These are phyloP conservation scores for Paramecium caudatum DNA, from an alignment of 73 alveolate genomes.

Conservation along the genomic window DNA sequence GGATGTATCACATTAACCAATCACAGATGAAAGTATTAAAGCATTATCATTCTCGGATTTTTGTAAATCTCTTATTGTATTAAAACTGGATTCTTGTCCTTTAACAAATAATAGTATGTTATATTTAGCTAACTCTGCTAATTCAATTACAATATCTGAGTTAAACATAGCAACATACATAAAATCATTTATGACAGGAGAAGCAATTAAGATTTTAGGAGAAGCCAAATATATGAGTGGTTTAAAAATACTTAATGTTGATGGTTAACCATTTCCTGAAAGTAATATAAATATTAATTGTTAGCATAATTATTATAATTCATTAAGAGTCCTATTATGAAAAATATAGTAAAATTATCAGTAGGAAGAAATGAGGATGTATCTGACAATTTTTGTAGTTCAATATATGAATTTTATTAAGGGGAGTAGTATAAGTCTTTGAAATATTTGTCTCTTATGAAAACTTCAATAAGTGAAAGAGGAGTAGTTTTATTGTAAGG, in stretches of 20 bases:
- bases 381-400: slow-evolving; percentile 8
- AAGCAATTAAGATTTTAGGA: neutral
- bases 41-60: neutral
- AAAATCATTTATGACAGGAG: slow-evolving; percentile 33
- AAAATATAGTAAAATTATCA: slow-evolving; percentile 17
- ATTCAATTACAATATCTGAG: neutral
- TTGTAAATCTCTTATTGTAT: slow-evolving; percentile 15
- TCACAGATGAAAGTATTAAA: slow-evolving; percentile 20
- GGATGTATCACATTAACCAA: neutral
- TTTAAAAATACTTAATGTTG: neutral
- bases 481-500: slow-evolving; percentile 36
- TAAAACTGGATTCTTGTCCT: slow-evolving; percentile 13
- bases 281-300: neutral
- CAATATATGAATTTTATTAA: slow-evolving; percentile 12
- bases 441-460: neutral
- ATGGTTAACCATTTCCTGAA: slow-evolving; percentile 30
- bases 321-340: neutral
- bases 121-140: neutral
- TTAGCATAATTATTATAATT: neutral
- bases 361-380: neutral
- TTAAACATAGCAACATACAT: neutral
- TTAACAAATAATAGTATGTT: neutral
- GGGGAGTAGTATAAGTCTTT: slow-evolving; percentile 29
- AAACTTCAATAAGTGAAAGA: slow-evolving; percentile 3
- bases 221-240: slow-evolving; percentile 10